Percentiles rank a stretch among this genome's conserved stretches.
These are phyloP conservation scores for Pinus tabuliformis DNA, from an alignment of 75 land plant genomes.

Conservation along the genomic window DNA sequence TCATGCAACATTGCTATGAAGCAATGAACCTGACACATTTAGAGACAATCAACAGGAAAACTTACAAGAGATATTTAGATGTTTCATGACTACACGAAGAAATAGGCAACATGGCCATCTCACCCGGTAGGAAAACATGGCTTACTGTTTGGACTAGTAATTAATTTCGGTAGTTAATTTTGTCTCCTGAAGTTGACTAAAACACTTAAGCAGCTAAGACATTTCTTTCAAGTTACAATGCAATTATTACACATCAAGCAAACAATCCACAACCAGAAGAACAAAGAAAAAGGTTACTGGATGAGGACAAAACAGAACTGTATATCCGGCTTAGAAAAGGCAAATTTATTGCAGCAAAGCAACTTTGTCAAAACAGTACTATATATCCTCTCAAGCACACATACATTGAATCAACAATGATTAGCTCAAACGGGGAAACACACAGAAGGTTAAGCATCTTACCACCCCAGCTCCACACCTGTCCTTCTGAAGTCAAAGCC, in stretches of 20 bases:
- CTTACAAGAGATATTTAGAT: not conserved
- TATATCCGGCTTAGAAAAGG: not conserved
- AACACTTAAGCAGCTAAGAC: not conserved
- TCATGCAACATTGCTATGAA: not conserved
- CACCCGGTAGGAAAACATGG: not conserved
- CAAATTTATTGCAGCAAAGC: not conserved
- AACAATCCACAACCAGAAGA: not conserved
- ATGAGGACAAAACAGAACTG: not conserved
- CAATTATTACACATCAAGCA: not conserved
- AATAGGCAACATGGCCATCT: constrained; percentile 1
- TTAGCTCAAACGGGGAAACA: not conserved
- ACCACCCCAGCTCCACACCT: constrained; percentile 99
- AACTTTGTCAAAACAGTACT: not conserved
- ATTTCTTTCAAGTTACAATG: not conserved
- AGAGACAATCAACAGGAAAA: not conserved
- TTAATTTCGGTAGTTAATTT: not conserved
- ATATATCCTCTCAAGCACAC: not conserved
- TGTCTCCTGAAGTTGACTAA: not conserved
- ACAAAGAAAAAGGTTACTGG: not conserved
- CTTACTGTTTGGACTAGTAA: not conserved
- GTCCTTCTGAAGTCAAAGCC: constrained; percentile 80
- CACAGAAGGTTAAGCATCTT: constrained; percentile 1
- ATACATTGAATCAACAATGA: not conserved
- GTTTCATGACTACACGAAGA: not conserved
- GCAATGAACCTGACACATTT: not conserved